These are phyloP conservation scores for Omphalea diandra DNA, from an alignment of 441 rosid genomes.

Conservation along the genomic window DNA sequence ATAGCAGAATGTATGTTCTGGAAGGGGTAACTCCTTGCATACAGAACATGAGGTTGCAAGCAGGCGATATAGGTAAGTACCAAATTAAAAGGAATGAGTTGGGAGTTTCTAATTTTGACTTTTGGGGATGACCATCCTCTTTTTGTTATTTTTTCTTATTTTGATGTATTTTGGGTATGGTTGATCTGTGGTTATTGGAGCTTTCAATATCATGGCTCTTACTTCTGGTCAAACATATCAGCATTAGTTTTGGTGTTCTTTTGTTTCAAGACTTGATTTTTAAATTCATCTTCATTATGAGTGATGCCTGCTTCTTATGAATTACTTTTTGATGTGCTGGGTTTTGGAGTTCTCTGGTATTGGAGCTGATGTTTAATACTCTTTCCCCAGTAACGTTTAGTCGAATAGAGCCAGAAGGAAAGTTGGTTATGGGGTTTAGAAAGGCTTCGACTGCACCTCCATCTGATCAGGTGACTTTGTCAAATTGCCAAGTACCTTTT, in stretches of 20 bases:
- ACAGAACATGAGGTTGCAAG: slow-evolving; percentile 93
- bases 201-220: slow-evolving; percentile 9
- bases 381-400: slow-evolving; percentile 82
- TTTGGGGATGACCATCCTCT: slow-evolving; percentile 6
- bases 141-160: slow-evolving; percentile 22
- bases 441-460: slow-evolving; percentile 71
- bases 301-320: slow-evolving; percentile 17
- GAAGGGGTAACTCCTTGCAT: slow-evolving; percentile 97
- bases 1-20: slow-evolving; percentile 94
- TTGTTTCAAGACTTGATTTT: slow-evolving; percentile 11
- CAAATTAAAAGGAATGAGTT: slow-evolving; percentile 14
- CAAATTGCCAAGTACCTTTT: slow-evolving; percentile 20
- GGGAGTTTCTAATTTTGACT: slow-evolving; percentile 6
- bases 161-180: slow-evolving; percentile 4
- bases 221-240: slow-evolving; percentile 8
- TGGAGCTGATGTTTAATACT: slow-evolving; percentile 37
- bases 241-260: slow-evolving; percentile 10
- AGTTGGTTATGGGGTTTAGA: slow-evolving; percentile 93
- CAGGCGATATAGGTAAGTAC: slow-evolving; percentile 88
- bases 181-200: no score
- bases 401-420: slow-evolving; percentile 93
- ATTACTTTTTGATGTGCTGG: slow-evolving; percentile 15
- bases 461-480: slow-evolving; percentile 74
- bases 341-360: slow-evolving; percentile 20
- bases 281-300: slow-evolving; percentile 21